Evolutionary conservation across 352 stramenopile species (phyloP).

Genomic region (Phytophthora ramorum): DNA sequence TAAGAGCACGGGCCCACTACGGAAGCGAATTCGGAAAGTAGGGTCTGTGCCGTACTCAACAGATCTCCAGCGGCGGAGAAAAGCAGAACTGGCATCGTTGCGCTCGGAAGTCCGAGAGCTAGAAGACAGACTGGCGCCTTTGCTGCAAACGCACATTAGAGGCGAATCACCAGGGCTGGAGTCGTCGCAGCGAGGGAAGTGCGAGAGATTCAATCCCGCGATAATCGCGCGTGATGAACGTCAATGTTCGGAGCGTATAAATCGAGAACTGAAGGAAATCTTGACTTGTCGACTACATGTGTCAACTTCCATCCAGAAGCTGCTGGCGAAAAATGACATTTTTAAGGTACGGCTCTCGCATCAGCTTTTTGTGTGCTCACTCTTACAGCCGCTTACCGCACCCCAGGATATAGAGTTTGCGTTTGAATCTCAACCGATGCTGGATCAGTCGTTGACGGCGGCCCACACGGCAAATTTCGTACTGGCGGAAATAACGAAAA

Average conservation of each 20-base stretch:
- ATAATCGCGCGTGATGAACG: neutral
- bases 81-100: constrained; percentile 4
- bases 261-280: constrained; percentile 13
- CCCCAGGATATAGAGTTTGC: constrained; percentile 4
- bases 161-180: neutral
- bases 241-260: neutral
- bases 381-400: neutral
- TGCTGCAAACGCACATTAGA: neutral
- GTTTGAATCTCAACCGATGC: neutral
- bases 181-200: neutral
- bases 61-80: constrained; percentile 15
- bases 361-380: neutral
- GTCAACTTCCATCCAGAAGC: neutral
- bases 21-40: constrained; percentile 26
- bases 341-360: constrained; percentile 3
- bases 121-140: neutral
- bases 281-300: neutral
- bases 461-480: neutral
- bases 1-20: neutral
- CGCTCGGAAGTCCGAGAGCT: constrained; percentile 8
- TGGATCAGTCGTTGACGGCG: neutral
- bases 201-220: neutral
- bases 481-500: neutral
- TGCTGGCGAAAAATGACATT: neutral
- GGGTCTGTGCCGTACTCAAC: constrained; percentile 24